A percentile compares a stretch with the other conserved stretches of the same genome.
Conservation (phyloP, 768 basidiomycete genomes). For the Hygrocybe coccinea region DNA sequence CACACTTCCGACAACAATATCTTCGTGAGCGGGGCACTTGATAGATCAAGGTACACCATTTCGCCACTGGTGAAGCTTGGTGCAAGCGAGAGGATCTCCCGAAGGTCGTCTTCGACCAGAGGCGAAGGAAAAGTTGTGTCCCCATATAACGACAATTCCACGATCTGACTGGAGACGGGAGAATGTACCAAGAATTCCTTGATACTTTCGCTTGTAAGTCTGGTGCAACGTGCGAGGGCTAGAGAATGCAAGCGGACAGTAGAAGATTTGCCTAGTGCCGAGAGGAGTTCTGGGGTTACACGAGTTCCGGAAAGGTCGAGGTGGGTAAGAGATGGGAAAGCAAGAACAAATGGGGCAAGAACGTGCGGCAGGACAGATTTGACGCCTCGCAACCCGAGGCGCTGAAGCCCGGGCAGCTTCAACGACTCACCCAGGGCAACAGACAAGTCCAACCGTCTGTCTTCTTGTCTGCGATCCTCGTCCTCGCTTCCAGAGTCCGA, state of each 20-base stretch:
- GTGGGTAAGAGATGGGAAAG: slow-evolving; percentile 83
- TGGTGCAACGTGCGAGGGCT: slow-evolving; percentile 80
- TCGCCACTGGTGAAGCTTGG: slow-evolving; percentile 75
- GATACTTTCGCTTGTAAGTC: slow-evolving; percentile 75
- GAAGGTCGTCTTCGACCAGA: slow-evolving; percentile 60
- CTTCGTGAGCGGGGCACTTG: slow-evolving; percentile 68
- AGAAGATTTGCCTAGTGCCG: slow-evolving; percentile 54
- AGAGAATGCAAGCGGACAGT: slow-evolving; percentile 72
- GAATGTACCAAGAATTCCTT: slow-evolving; percentile 67
- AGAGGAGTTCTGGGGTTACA: slow-evolving; percentile 68
- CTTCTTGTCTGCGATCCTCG: slow-evolving; percentile 31
- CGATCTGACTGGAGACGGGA: slow-evolving; percentile 54
- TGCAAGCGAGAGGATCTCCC: slow-evolving; percentile 60
- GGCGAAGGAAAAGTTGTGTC: slow-evolving; percentile 79
- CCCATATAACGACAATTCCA: slow-evolving; percentile 84
- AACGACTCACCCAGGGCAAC: slow-evolving; percentile 48
- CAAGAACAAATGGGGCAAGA: slow-evolving; percentile 67
- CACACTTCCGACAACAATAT: slow-evolving; percentile 49
- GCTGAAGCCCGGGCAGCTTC: slow-evolving; percentile 63
- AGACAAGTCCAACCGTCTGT: neutral
- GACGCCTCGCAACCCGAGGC: slow-evolving; percentile 77
- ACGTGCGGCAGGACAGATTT: slow-evolving; percentile 69
- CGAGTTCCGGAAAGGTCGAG: slow-evolving; percentile 92
- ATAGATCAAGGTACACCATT: slow-evolving; percentile 86
- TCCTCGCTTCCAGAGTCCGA: slow-evolving; percentile 41